Conservation (phyloP, 495 filamentous ascomycete species). For the Daldinia childiae region DNA sequence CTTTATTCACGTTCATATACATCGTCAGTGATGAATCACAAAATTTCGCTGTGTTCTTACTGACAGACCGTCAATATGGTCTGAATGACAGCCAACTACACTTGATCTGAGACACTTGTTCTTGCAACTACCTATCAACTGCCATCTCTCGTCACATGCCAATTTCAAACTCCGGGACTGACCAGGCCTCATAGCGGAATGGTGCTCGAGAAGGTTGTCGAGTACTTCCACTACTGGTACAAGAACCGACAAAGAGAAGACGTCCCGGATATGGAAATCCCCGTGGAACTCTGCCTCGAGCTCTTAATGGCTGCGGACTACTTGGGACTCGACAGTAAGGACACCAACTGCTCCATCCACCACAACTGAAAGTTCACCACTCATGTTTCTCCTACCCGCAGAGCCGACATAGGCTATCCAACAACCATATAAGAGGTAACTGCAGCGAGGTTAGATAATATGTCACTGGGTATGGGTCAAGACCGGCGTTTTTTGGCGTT, state of each 20-base stretch:
- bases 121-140: background rate
- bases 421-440: background rate
- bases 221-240: conserved; percentile 91
- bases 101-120: conserved; percentile 64
- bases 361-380: conserved; percentile 15
- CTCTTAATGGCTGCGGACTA: conserved; percentile 86
- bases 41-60: conserved; percentile 53
- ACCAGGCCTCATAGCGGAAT: conserved; percentile 65
- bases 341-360: background rate
- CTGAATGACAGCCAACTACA: conserved; percentile 64
- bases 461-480: background rate
- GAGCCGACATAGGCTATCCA: conserved; percentile 28
- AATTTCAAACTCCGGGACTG: conserved; percentile 5
- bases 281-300: conserved; percentile 79
- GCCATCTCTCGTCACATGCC: background rate
- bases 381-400: conserved; percentile 11
- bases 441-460: background rate
- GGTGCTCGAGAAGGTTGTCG: conserved; percentile 88
- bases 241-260: conserved; percentile 78
- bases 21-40: conserved; percentile 52
- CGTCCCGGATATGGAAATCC: conserved; percentile 89
- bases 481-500: conserved; percentile 26
- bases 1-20: conserved; percentile 4
- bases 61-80: conserved; percentile 53
- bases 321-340: conserved; percentile 56